phyloP scores from a whole-genome alignment of 495 filamentous ascomycete species.

The Endocarpon pusillum region DNA sequence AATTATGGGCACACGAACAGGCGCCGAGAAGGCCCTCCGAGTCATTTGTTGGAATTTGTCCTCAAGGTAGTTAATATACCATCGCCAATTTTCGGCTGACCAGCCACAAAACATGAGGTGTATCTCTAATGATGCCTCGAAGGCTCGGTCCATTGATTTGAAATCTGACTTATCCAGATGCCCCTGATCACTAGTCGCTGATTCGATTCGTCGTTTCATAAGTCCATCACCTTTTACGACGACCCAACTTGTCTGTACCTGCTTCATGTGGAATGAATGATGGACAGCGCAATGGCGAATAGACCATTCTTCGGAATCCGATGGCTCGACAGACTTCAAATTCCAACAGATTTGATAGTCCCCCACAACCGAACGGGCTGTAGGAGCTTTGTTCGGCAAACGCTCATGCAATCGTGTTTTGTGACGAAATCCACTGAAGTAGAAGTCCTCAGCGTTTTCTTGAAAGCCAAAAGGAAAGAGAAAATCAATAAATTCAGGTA shows the following conservation, averaged over 20 bases:
- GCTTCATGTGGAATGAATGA: constrained; percentile 27
- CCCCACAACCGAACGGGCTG: constrained; percentile 23
- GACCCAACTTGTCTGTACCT: constrained; percentile 20
- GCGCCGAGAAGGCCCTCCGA: no score
- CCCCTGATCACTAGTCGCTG: constrained; percentile 9
- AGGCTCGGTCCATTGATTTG: constrained; percentile 13
- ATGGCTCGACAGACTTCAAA: constrained; percentile 25
- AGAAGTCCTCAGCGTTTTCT: constrained; percentile 18
- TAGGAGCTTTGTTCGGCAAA: constrained; percentile 7
- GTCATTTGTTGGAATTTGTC: constrained; percentile 14
- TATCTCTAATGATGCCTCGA: constrained; percentile 14
- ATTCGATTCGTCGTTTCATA: constrained; percentile 18
- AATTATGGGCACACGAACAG: no score
- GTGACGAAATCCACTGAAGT: constrained; percentile 14
- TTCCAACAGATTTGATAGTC: constrained; percentile 26
- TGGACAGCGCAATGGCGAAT: constrained; percentile 23
- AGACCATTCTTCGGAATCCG: constrained; percentile 18
- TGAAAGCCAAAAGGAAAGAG: constrained; percentile 27
- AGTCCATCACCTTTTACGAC: constrained; percentile 24
- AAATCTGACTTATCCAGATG: constrained; percentile 10
- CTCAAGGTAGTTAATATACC: constrained; percentile 28
- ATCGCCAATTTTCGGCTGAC: constrained; percentile 29
- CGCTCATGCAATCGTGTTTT: constrained; percentile 4
- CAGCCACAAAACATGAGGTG: constrained; percentile 28
- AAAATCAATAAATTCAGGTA: constrained; percentile 26